Evolutionary conservation across 106 monocot genomes (phyloP).

Genomic region (Platanthera guangdongensis): DNA sequence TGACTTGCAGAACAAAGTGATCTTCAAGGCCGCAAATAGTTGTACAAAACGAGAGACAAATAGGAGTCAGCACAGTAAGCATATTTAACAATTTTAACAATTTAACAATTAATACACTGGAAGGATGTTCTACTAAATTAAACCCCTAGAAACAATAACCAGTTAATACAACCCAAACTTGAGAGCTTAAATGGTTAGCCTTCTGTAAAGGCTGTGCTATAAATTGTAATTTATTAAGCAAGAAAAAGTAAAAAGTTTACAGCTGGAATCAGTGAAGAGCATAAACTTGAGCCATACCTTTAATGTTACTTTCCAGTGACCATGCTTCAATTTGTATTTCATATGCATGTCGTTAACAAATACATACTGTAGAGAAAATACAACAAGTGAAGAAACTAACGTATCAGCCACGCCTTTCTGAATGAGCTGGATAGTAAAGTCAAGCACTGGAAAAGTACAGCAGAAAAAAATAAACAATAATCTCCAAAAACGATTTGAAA

Average conservation of each 20-base stretch:
- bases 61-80: background rate
- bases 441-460: conserved; percentile 54
- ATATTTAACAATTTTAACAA: too few species aligned
- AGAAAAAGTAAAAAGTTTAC: background rate
- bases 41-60: background rate
- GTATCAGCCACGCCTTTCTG: conserved; percentile 51
- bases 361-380: conserved; percentile 70
- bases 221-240: background rate
- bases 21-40: background rate
- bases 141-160: background rate
- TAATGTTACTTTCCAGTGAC: conserved; percentile 57
- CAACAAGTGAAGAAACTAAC: conserved; percentile 49
- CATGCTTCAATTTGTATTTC: conserved; percentile 52
- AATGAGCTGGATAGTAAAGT: conserved; percentile 54
- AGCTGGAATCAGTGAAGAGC: background rate
- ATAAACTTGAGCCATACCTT: conserved; percentile 42
- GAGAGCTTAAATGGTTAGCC: background rate
- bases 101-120: too few species aligned
- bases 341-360: conserved; percentile 84
- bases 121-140: too few species aligned
- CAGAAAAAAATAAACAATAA: background rate
- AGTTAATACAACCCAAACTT: background rate
- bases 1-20: background rate
- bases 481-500: background rate
- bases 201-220: background rate